These are phyloP conservation scores for Gloeophyllum trabeum DNA, from an alignment of 768 basidiomycete genomes.

Conservation along the genomic window DNA sequence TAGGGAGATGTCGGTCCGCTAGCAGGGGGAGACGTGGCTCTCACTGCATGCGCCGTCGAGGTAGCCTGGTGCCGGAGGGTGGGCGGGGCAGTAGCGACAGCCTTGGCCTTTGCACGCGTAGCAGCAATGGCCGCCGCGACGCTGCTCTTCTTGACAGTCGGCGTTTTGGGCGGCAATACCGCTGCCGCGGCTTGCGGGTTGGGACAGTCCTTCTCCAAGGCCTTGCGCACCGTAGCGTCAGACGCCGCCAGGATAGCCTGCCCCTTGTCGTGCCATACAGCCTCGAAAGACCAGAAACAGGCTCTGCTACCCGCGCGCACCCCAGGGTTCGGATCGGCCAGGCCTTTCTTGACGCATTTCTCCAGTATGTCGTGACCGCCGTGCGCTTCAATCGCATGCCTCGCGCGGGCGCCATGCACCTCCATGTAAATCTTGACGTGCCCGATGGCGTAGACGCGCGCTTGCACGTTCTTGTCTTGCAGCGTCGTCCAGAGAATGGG, in stretches of 20 bases:
- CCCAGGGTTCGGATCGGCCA: slow-evolving; percentile 70
- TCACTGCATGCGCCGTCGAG: slow-evolving; percentile 48
- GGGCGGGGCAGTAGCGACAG: slow-evolving; percentile 74
- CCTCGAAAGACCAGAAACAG: slow-evolving; percentile 73
- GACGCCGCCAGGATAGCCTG: slow-evolving; percentile 48
- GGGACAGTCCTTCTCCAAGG: slow-evolving; percentile 81
- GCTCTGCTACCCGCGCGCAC: slow-evolving; percentile 66
- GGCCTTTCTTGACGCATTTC: slow-evolving; percentile 56
- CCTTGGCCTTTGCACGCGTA: slow-evolving; percentile 79
- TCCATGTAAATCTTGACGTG: slow-evolving; percentile 75
- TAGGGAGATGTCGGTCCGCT: slow-evolving; percentile 28
- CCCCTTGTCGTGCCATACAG: slow-evolving; percentile 68
- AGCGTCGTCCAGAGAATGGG: slow-evolving; percentile 57
- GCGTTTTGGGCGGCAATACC: slow-evolving; percentile 35
- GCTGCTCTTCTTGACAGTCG: slow-evolving; percentile 63
- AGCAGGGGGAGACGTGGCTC: slow-evolving; percentile 28
- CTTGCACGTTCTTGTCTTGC: slow-evolving; percentile 75
- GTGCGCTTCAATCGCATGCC: slow-evolving; percentile 52
- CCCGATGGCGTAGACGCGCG: slow-evolving; percentile 49
- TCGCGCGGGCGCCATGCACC: slow-evolving; percentile 54
- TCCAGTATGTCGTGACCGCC: slow-evolving; percentile 67
- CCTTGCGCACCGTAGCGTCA: slow-evolving; percentile 62
- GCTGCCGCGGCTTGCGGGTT: slow-evolving; percentile 30
- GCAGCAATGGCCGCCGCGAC: slow-evolving; percentile 84
- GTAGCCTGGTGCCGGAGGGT: slow-evolving; percentile 75